Base-by-base conservation (phyloP, 2,329 filamentous ascomycete genomes). In the Tolypocladium sp. region DNA sequence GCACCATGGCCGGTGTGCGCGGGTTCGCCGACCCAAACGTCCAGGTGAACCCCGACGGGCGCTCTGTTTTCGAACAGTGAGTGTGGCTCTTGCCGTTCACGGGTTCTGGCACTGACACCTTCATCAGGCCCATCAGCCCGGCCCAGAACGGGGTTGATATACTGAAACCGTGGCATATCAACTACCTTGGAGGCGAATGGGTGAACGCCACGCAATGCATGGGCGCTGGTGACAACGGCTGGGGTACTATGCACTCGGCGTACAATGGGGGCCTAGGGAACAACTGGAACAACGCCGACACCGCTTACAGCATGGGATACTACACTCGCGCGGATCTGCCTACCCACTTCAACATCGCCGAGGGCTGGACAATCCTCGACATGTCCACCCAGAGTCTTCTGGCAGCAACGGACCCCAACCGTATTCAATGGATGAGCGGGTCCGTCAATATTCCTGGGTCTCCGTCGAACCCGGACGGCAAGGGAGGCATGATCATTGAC, bases 341-440 rank as follows among this genome's bases (percentile, higher is more conserved):
- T 0, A 76, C 81, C 40, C 81, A 83, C 41, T 83, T 78, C 65
- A 75, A 77, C 30, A 77, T 84, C 63, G 81, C 80, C 5, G 81
- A 84, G 63, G 78, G 74, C 9, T 83, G 78, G 76, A 83, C 80
- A 6, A 56, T 67, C 54, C 61, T 63, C 33, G 63, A 64, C 41
- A 64, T 63, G 62, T 49, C 63, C 20, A 53, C 56, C 8, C 63
- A 64, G 41, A 64, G 63, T 44, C 22, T 64, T 13, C 57, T 64
- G 42, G 63, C 60, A 4, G 64, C 61, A 3, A 82, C 80, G 0
- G 78, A 79, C 60, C 79, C 80, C 3, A 82, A 82, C 64, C 76
- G 80, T 53, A 66, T 67, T 52, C 58, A 58, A 20, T 66, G 64
- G 63, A 66, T 65, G 64, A 66, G 64, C 57, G 80, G 79, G 20